Percentiles rank a stretch among this genome's conserved stretches.
Conservation (phyloP, 2,329 filamentous ascomycete species). For the Pseudopyricularia cyperi region DNA sequence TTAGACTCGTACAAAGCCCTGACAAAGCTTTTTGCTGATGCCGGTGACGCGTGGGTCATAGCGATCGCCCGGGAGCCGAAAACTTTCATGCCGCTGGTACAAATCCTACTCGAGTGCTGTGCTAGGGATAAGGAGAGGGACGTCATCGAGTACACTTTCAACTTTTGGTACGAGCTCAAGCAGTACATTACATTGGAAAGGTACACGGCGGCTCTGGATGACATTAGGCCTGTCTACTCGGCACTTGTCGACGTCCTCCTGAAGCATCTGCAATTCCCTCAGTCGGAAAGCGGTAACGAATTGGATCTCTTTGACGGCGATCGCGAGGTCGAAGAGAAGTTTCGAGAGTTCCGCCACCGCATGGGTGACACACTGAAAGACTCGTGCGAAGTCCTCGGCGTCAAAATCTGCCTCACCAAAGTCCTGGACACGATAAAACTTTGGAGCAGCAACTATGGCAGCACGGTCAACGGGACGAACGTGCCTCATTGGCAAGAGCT, state of each 20-base stretch:
- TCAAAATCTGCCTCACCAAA: constrained; percentile 81
- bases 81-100: constrained; percentile 75
- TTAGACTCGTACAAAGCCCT: constrained; percentile 75
- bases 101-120: constrained; percentile 85
- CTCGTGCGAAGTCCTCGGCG: constrained; percentile 89
- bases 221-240: constrained; percentile 71
- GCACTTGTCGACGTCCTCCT: constrained; percentile 89
- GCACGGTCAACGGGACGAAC: constrained; percentile 56
- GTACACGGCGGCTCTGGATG: constrained; percentile 69
- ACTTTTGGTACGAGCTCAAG: constrained; percentile 98
- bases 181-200: constrained; percentile 86
- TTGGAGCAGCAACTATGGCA: constrained; percentile 76
- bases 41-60: constrained; percentile 88
- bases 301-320: constrained; percentile 89
- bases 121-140: constrained; percentile 79
- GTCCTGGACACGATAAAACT: constrained; percentile 73
- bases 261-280: constrained; percentile 76
- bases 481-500: constrained; percentile 95
- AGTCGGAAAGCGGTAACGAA: constrained; percentile 59
- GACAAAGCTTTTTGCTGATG: constrained; percentile 82
- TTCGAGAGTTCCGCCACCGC: constrained; percentile 87
- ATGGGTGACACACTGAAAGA: constrained; percentile 99
- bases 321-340: constrained; percentile 90
- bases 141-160: constrained; percentile 85
- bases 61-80: constrained; percentile 73